Evolutionary conservation across 2,329 filamentous ascomycete species (phyloP), one percentile per base, ranked within the genome.

Genomic region (Daldinia sp.): DNA sequence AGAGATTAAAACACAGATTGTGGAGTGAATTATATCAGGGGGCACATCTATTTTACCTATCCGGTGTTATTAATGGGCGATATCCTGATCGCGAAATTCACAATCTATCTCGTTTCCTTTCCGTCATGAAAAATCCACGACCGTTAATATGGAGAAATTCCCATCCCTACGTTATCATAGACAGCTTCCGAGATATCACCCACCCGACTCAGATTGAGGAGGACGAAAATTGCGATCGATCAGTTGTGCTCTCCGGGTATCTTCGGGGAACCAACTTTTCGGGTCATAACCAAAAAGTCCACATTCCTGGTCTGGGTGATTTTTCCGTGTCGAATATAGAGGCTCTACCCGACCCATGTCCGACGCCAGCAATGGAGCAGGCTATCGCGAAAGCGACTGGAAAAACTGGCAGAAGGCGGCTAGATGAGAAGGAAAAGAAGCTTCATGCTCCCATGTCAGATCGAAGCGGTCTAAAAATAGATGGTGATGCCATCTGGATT

Each of bases 371-470:
- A 56, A 93, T 96, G 83, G 91, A 97, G 72, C 92, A 95, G 77
- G 92, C 92, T 5, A 80, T 94, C 37, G 92, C 92, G 35, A 97
- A 96, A 75, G 87, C 88, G 1, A 89, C 89, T 0, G 94, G 94
- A 2, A 97, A 96, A 77, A 89, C 89, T 30, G 90, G 89, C 37
- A 84, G 93, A 67, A 88, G 90, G 72, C 85, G 94, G 58, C 80
- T 99, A 11, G 95, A 96, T 29, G 95, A 99, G 75, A 99, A 98
- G 79, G 94, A 99, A 75, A 97, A 97, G 80, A 87, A 96, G 71
- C 81, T 99, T 4, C 96, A 97, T 77, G 96, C 95, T 2, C 96
- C 95, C 30, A 98, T 99, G 94, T 97, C 94, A 23, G 95, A 99
- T 78, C 93, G 97, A 30, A 96, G 94, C 68, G 95, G 95, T 72